Evolutionary conservation across 495 filamentous ascomycete genomes (phyloP).

Genomic region (Trichoderma virens): DNA sequence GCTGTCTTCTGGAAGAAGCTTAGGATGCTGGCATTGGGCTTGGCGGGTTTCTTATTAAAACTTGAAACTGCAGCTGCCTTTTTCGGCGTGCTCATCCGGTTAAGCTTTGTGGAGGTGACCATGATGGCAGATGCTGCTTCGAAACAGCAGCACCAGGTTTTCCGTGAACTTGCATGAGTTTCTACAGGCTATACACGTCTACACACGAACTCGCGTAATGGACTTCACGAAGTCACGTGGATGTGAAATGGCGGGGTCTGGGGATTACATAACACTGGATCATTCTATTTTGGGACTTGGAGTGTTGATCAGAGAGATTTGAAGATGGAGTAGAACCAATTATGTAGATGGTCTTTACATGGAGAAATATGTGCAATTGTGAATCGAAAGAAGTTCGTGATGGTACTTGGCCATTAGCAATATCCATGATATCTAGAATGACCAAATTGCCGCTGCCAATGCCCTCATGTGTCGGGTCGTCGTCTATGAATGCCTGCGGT

Average conservation of each 20-base stretch:
- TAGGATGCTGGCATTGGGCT: slow-evolving; percentile 15
- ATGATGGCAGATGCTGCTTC: not conserved
- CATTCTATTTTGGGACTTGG: not conserved
- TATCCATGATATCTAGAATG: no score
- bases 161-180: not conserved
- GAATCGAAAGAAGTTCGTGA: no score
- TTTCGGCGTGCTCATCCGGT: not conserved
- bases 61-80: not conserved
- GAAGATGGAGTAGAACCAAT: no score
- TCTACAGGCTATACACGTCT: not conserved
- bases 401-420: no score
- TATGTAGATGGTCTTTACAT: no score
- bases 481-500: not conserved
- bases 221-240: not conserved
- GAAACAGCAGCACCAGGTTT: not conserved
- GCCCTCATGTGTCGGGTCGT: no score
- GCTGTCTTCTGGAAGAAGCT: slow-evolving; percentile 32
- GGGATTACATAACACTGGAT: not conserved
- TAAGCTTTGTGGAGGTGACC: not conserved
- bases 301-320: no score
- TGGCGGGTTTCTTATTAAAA: slow-evolving; percentile 1
- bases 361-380: no score
- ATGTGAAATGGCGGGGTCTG: not conserved
- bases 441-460: no score
- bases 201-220: not conserved